Evolutionary conservation across 805 yeast genomes (phyloP).

Genomic region (Hagleromyces aurorensis): DNA sequence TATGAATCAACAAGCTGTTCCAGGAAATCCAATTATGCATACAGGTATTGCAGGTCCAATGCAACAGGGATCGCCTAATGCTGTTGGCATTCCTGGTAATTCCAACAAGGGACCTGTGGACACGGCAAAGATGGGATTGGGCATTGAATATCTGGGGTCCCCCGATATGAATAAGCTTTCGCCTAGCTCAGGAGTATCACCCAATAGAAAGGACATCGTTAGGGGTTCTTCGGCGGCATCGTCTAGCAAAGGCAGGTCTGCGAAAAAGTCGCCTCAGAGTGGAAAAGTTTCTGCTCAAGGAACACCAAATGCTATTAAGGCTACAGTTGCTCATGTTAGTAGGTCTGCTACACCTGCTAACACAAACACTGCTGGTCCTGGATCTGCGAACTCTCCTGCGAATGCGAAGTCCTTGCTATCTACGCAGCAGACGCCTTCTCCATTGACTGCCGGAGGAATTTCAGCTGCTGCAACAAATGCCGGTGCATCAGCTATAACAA

Average conservation of each 20-base stretch:
- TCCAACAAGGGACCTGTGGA: slow-evolving; percentile 5
- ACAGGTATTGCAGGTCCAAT: slow-evolving; percentile 3
- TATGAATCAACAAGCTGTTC: slow-evolving; percentile 4
- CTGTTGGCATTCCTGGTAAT: slow-evolving; percentile 3
- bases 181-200: slow-evolving; percentile 11
- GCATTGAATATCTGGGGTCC: slow-evolving; percentile 18
- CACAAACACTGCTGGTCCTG: slow-evolving; percentile 9
- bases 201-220: slow-evolving; percentile 10
- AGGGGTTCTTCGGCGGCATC: slow-evolving; percentile 6
- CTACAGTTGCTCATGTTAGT: slow-evolving; percentile 7
- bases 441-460: slow-evolving; percentile 10
- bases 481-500: no score
- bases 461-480: slow-evolving; percentile 5
- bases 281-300: slow-evolving; percentile 8
- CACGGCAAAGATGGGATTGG: slow-evolving; percentile 6
- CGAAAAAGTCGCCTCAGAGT: slow-evolving; percentile 11
- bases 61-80: slow-evolving; percentile 6
- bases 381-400: slow-evolving; percentile 10
- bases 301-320: slow-evolving; percentile 10
- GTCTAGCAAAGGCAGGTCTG: slow-evolving; percentile 7
- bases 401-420: slow-evolving; percentile 2
- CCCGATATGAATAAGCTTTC: slow-evolving; percentile 13
- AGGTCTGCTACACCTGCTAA: slow-evolving; percentile 19
- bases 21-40: slow-evolving; percentile 1
- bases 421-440: slow-evolving; percentile 17